Evolutionary conservation across 108 stramenopile genomes (phyloP), one percentile per base, ranked within the genome.

Genomic region (Cyclotella kingstonii): DNA sequence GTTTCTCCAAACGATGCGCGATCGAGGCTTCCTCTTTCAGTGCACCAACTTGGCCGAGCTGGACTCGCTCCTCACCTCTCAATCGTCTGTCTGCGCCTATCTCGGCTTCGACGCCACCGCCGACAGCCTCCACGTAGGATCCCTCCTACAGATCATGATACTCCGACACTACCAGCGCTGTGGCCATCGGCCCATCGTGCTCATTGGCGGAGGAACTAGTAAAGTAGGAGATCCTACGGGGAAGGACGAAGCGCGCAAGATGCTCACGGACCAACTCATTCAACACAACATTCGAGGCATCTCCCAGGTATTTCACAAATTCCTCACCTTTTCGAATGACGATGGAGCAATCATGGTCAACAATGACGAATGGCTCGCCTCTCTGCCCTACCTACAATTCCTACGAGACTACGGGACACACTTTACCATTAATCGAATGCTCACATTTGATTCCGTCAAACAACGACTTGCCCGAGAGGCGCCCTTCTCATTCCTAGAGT

Each of bases 71-170:
- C 34, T 91, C 15, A 54, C 33, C 15, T 33, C 52, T n/a, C n/a
- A n/a, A n/a, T n/a, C n/a, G n/a, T n/a, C n/a, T n/a, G 42, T 80
- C 5, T 35, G 71, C 4, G 96, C 94, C 26, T 99, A 99, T 57
- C 81, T 98, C 22, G 98, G 98, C 8, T 97, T 99, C 53, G 98
- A 99, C 65, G 97, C 98, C 15, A 99, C 98, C 1, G 98, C 98
- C 34, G 87, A 95, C 70, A 91, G 90, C 17, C 84, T 99, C 14
- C 98, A 99, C 70, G 97, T 99, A 0, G 98, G 98, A 54, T 90
- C 90, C 31, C 81, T 99, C 55, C 67, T 96, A 7, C 96, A 97
- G 74, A 95, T 99, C 34, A 96, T 99, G 96, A 96, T 97, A 52
- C 68, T 99, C 25, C 80, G 96, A 35, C 94, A 96, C 61, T 79